A percentile compares a stretch with the other conserved stretches of the same genome.
phyloP scores from a whole-genome alignment of 2,329 filamentous ascomycete species.

The Alternaria postmessia region DNA sequence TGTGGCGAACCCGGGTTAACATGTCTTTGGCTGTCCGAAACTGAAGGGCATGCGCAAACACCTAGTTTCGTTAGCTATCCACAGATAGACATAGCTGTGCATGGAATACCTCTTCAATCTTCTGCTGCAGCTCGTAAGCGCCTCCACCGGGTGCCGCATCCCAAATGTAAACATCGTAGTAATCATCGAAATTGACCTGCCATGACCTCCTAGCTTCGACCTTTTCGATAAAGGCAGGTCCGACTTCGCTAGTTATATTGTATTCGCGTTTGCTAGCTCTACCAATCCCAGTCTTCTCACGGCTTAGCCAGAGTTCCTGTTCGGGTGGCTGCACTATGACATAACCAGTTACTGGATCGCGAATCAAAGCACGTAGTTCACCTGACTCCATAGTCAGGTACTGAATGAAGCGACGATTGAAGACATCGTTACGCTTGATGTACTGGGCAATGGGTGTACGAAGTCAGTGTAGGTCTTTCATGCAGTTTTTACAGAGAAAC shows the following conservation, averaged over 20 bases:
- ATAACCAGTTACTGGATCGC: not conserved
- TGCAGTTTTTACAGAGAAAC: no score
- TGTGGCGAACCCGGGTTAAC: constrained; percentile 43
- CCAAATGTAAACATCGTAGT: constrained; percentile 56
- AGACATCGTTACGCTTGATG: constrained; percentile 54
- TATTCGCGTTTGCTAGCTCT: constrained; percentile 52
- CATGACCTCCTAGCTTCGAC: constrained; percentile 50
- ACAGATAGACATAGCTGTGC: not conserved
- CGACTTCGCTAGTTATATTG: constrained; percentile 46
- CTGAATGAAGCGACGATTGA: constrained; percentile 54
- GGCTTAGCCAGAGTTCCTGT: constrained; percentile 51
- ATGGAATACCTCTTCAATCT: constrained; percentile 39
- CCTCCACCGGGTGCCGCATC: constrained; percentile 46
- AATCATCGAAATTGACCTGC: constrained; percentile 54
- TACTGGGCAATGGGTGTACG: constrained; percentile 20
- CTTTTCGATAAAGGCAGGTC: constrained; percentile 51
- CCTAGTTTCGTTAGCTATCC: constrained; percentile 24
- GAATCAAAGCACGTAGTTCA: constrained; percentile 39
- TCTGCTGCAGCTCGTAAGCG: constrained; percentile 41
- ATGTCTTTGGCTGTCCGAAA: constrained; percentile 39
- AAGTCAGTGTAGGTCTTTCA: no score
- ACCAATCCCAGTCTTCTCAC: constrained; percentile 52
- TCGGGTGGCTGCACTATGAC: constrained; percentile 48
- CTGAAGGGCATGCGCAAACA: constrained; percentile 51
- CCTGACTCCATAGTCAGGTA: constrained; percentile 53